Conservation (phyloP, 2,329 filamentous ascomycete species). For the Domatiomyces catenatus region DNA sequence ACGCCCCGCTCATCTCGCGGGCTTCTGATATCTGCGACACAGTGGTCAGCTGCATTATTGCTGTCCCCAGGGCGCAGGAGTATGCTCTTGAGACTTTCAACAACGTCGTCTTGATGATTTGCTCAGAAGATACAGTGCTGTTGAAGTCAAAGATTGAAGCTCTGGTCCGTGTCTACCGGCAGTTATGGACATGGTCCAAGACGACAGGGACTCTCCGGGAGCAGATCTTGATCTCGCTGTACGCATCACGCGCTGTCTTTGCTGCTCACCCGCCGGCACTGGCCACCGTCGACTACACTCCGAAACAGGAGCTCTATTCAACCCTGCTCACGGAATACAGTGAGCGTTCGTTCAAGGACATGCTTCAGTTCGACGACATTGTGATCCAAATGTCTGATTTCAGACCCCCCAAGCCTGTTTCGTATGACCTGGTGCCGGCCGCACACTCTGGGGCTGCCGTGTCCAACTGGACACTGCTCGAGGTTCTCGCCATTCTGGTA, state of each 20-base stretch:
- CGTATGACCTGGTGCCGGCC: constrained; percentile 1
- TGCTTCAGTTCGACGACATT: constrained; percentile 65
- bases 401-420: background rate
- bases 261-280: constrained; percentile 26
- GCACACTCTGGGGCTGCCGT: background rate
- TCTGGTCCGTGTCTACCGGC: constrained; percentile 54
- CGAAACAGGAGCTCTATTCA: constrained; percentile 4
- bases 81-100: constrained; percentile 65
- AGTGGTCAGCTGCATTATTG: constrained; percentile 5
- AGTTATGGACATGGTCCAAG: constrained; percentile 57
- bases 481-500: constrained; percentile 1
- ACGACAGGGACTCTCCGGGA: constrained; percentile 48
- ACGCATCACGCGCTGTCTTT: constrained; percentile 48
- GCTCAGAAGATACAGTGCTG: constrained; percentile 53
- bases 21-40: constrained; percentile 8
- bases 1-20: constrained; percentile 12
- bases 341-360: constrained; percentile 51
- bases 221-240: constrained; percentile 60
- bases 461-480: constrained; percentile 2
- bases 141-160: constrained; percentile 44
- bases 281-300: constrained; percentile 19
- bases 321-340: constrained; percentile 64
- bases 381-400: constrained; percentile 3
- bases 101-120: constrained; percentile 46
- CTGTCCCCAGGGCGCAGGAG: constrained; percentile 38